Evolutionary conservation across 2,329 filamentous ascomycete genomes (phyloP), one percentile per base, ranked within the genome.

Genomic region (Hypoxylon sp.): DNA sequence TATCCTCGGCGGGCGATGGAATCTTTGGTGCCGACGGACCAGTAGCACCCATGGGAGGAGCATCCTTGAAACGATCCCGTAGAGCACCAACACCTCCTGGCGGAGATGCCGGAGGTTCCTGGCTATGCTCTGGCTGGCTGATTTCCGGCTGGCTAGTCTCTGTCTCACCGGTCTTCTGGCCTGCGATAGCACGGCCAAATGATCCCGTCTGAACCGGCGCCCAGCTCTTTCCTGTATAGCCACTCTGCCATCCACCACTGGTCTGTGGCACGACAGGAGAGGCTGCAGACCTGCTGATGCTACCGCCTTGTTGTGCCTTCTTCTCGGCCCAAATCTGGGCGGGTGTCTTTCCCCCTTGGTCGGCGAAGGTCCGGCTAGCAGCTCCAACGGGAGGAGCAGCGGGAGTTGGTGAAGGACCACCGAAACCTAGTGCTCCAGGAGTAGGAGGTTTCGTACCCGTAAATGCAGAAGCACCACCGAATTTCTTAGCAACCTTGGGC

Each of bases 321-420:
- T 92, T 96, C 77, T 99, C 94, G 0, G 93, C 93, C 94, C 94
- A 99, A 25, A 96, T 75, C 71, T 99, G 94, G 20, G 94, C 92
- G 5, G 94, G 94, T 4, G 94, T 97, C 78, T 97, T 99, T 56
- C 94, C 94, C 57, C 89, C 92, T 70, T 95, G 79, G 61, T 97
- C 92, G 11, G 94, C 94, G 76, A 97, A 99, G 0, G 91, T 96
- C 66, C 91, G 87, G 74, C 91, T 95, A 26, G 92, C 91, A 59
- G 84, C 81, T 17, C 91, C 91, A 17, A 96, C 80, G 4, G 88
- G 85, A 13, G 76, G 65, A 13, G 82, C 77, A 13, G 84, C 74
- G 16, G 83, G 69, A 19, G 84, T 76, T 6, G 79, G 71, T n/a
- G 83, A 72, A 55, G 87, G 86, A 8, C 83, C 74, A 26, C 81